Base-by-base conservation (phyloP, 768 basidiomycete genomes). In the Lentinula detonsa region DNA sequence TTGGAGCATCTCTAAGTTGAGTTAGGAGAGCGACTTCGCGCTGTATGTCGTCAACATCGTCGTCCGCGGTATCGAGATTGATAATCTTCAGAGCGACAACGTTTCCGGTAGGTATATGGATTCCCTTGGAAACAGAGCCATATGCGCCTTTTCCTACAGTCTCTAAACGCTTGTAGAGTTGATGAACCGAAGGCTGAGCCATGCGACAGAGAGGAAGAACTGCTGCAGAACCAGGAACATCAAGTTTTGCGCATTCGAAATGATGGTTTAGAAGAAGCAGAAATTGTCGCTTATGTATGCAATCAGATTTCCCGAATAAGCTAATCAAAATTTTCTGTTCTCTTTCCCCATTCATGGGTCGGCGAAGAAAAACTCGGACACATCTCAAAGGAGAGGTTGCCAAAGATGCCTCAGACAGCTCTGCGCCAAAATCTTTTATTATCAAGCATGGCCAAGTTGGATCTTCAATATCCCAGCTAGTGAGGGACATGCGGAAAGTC, bases 61-160 rank as follows among this genome's bases (percentile, higher is more conserved):
- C 96, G 72, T 95, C 96, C 59, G 89, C 85, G 28, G 90, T 95
- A 75, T 98, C 97, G 65, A 98, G 88, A 75, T 98, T 93, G 78
- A 99, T 98, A 73, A 98, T 95, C 77, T 99, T 99, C 76, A 98
- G 86, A 16, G 95, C 97, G 37, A 99, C 93, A 59, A 95, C 81
- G 60, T 91, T 90, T 18, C 93, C 92, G 0, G 93, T 88, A 0
- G 87, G 81, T 54, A 91, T 82, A 66, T 98, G 90, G 59, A 86
- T 78, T 13, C 93, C 96, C 70, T 90, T 93, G 78, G 95, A 93
- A 13, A 99, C 96, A 8, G 93, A 93, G 49, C 97, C 96, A 74
- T 95, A 98, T 1, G 94, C 91, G 63, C 95, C 96, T 74, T 93
- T 95, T 35, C 96, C 95, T 37, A 96, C 82, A n/a, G 92, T 89